Evolutionary conservation across 1,284 basidiomycete genomes (phyloP), one percentile per base, ranked within the genome.

Genomic region (Ustilago curta): DNA sequence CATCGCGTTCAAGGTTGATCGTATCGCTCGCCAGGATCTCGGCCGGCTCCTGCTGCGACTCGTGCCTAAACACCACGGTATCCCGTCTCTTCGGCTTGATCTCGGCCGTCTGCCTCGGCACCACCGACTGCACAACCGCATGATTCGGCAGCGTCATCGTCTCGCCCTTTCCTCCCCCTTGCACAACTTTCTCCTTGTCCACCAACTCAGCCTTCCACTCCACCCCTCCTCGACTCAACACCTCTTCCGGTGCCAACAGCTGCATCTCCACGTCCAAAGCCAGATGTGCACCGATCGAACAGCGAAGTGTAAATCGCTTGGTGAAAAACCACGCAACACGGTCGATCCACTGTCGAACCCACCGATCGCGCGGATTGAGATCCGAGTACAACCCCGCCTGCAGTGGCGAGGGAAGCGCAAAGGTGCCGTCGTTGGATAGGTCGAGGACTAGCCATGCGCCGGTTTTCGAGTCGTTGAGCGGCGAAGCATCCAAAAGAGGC

Each of bases 141-240:
- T 68, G 53, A 31, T 63, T 72, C n/a, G 67, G 63, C 12, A 68
- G 8, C 18, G 3, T 21, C 25, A 27, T 32, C 37, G 7, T 27
- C 12, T n/a, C 40, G 29, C 35, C 16, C 31, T 1, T 51, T 12
- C 47, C 16, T 16, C 37, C n/a, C 9, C 35, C 29, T 4, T 19
- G 11, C 4, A 12, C 40, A 16, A 55, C 16, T 0, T 19, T 11
- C 2, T 37, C 3, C 14, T 43, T 44, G 2, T 70, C 61, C 8
- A 76, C 69, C 40, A 68, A 31, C 21, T 71, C 58, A 1, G 73
- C 73, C 42, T 65, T 45, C 73, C 73, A 76, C 44, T 68, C 65
- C 0, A 76, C 69, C 18, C 69, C 69, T 18, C 73, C 73, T 5
- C 23, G n/a, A 14, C 32, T 16, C 27, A 76, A 55, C 16, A 68